Conservation (phyloP, 768 basidiomycete genomes). For the Tylopilus sp. region DNA sequence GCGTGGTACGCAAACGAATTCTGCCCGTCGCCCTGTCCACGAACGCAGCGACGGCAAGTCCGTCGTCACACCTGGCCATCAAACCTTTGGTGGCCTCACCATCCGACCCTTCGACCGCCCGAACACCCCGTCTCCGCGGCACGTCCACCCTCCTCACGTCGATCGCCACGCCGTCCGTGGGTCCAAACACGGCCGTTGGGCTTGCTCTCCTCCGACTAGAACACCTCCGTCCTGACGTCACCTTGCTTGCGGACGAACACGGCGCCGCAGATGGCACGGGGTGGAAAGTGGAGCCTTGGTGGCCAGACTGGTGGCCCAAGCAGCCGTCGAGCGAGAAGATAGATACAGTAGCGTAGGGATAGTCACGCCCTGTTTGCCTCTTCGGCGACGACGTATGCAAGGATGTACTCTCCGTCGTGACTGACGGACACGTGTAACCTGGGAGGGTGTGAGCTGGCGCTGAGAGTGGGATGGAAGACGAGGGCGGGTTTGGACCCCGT, state of each 20-base stretch:
- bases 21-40: conserved; percentile 64
- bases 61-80: conserved; percentile 22
- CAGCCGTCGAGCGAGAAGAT: conserved; percentile 16
- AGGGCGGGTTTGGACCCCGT: conserved; percentile 43
- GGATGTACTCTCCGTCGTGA: conserved; percentile 78
- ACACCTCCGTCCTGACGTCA: conserved; percentile 41
- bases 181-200: conserved; percentile 47
- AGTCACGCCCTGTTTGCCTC: conserved; percentile 32
- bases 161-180: conserved; percentile 27
- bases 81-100: conserved; percentile 19
- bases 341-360: conserved; percentile 16
- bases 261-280: conserved; percentile 14
- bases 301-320: conserved; percentile 64
- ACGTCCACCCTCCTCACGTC: conserved; percentile 73
- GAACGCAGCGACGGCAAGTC: conserved; percentile 17
- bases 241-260: conserved; percentile 13
- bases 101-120: conserved; percentile 27
- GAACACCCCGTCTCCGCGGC: conserved; percentile 58
- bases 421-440: conserved; percentile 68
- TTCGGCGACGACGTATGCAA: conserved; percentile 66
- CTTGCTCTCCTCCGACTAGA: conserved; percentile 81
- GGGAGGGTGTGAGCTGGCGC: not conserved
- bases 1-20: conserved; percentile 85
- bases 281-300: conserved; percentile 57
- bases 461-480: conserved; percentile 13